phyloP scores from a whole-genome alignment of 2,329 filamentous ascomycete species.

The Cryphonectria carpinicola region DNA sequence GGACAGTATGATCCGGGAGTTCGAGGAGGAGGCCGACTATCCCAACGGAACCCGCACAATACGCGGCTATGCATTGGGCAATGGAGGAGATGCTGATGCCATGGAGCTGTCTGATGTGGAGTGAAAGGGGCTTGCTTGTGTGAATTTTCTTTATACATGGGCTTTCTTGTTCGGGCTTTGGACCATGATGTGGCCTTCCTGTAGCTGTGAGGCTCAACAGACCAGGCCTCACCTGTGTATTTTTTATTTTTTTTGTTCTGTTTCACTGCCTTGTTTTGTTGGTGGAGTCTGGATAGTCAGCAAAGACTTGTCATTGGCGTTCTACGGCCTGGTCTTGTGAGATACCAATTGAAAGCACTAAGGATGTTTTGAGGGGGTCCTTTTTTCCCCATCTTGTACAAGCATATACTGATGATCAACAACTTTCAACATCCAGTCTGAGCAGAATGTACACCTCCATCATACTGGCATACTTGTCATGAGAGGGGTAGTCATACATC shows the following conservation, averaged over 20 bases:
- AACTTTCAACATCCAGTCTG: background rate
- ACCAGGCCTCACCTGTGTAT: background rate
- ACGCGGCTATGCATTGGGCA: slow-evolving; percentile 12
- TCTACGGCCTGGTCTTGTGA: background rate
- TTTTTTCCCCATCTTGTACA: background rate
- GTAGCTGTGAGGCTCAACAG: background rate
- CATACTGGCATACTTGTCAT: too few species aligned
- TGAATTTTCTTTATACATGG: background rate
- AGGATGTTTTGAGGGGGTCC: background rate
- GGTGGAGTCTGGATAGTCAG: background rate
- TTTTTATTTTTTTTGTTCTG: background rate
- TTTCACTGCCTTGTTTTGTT: background rate
- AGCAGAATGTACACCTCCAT: background rate
- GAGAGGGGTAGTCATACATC: too few species aligned
- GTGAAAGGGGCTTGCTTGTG: slow-evolving; percentile 27
- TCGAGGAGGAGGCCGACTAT: slow-evolving; percentile 63
- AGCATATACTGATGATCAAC: background rate
- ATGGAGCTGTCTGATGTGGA: slow-evolving; percentile 35
- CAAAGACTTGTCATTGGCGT: background rate
- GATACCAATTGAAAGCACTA: background rate
- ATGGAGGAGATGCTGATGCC: slow-evolving; percentile 33
- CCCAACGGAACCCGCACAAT: slow-evolving; percentile 33
- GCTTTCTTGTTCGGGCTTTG: too few species aligned
- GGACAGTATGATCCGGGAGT: slow-evolving; percentile 64
- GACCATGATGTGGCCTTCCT: background rate